Evolutionary conservation across 345 rosid genomes (phyloP).

Genomic region (Eucalyptus polyanthemos): DNA sequence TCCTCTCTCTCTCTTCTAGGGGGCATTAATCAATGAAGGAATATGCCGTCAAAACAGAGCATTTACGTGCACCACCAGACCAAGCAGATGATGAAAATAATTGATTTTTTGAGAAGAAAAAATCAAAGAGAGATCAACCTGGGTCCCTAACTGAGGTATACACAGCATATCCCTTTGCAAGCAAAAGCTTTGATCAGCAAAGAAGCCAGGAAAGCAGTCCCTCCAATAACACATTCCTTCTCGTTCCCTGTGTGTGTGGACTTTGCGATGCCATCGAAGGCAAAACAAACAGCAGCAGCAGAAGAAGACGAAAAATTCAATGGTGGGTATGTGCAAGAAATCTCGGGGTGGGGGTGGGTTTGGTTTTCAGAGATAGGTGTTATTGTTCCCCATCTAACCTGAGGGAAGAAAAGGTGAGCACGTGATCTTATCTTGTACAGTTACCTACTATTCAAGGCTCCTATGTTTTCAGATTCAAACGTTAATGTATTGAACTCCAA

Average conservation of each 20-base stretch:
- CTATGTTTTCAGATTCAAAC: not conserved
- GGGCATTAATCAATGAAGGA: not conserved
- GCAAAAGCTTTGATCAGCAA: not conserved
- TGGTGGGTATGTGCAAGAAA: too few species aligned
- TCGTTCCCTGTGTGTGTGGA: not conserved
- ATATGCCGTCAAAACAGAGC: not conserved
- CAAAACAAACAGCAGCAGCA: too few species aligned
- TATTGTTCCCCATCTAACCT: not conserved
- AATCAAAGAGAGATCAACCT: not conserved
- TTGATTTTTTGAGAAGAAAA: not conserved
- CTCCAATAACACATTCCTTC: not conserved
- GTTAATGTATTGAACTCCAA: too few species aligned
- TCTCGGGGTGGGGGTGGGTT: too few species aligned
- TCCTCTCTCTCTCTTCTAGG: not conserved
- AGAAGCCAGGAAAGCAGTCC: not conserved
- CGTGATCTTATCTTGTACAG: constrained; percentile 2
- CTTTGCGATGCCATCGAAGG: too few species aligned
- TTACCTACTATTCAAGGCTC: constrained; percentile 4
- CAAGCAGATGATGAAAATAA: not conserved
- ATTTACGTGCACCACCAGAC: not conserved
- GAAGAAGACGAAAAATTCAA: too few species aligned
- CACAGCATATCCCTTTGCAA: not conserved
- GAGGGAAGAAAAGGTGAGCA: not conserved
- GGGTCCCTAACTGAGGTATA: not conserved
- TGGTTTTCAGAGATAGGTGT: too few species aligned